Evolutionary conservation across 148 eudicot species (phyloP).

Genomic region (Rhododendron mucronatum): DNA sequence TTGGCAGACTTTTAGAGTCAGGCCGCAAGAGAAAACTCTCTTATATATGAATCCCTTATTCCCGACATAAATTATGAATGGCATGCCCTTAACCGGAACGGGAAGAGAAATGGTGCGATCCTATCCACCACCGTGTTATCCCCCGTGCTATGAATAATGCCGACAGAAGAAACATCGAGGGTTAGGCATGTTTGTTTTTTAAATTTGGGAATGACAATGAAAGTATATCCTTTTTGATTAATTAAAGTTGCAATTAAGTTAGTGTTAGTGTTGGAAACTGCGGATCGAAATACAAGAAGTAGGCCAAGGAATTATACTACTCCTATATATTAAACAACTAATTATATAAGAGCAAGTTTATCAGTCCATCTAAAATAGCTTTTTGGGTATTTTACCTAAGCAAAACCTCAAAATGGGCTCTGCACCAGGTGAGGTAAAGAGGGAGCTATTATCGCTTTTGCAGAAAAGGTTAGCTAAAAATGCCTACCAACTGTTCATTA

Average conservation of each 20-base stretch:
- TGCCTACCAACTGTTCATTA: too few species aligned
- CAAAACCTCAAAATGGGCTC: too few species aligned
- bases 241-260: not conserved
- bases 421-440: too few species aligned
- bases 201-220: not conserved
- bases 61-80: not conserved
- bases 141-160: not conserved
- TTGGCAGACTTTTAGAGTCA: too few species aligned
- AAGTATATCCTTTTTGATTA: not conserved
- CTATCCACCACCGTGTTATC: not conserved
- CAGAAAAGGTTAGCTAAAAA: too few species aligned
- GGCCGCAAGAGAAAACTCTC: too few species aligned
- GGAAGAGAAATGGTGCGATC: not conserved
- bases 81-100: not conserved
- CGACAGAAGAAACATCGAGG: not conserved
- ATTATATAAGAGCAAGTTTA: too few species aligned
- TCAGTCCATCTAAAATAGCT: too few species aligned
- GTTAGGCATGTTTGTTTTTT: not conserved
- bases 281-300: not conserved
- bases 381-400: too few species aligned
- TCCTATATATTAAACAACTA: not conserved
- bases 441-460: too few species aligned
- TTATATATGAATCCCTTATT: too few species aligned
- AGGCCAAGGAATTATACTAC: not conserved
- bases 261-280: not conserved